phyloP scores from a whole-genome alignment of 208 protist genomes.

The Naegleria gruberi region DNA sequence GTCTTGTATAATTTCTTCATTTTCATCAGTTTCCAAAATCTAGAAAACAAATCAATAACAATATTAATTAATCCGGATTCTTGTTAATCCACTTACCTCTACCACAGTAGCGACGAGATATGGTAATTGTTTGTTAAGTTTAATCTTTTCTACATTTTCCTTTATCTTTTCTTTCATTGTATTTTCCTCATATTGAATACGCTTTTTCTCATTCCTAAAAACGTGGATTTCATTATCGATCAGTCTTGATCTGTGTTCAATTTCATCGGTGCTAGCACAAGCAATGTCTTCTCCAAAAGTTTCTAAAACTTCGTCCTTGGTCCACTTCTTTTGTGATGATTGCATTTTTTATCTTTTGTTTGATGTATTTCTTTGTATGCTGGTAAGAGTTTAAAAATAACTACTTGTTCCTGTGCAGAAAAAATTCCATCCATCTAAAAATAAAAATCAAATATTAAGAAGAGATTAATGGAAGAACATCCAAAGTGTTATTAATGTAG shows the following conservation, averaged over 20 bases:
- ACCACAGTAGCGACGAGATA: slow-evolving; percentile 85
- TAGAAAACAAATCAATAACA: slow-evolving; percentile 18
- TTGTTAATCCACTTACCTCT: slow-evolving; percentile 49
- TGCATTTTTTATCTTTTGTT: neutral
- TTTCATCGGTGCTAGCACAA: slow-evolving; percentile 49
- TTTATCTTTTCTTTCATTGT: slow-evolving; percentile 59
- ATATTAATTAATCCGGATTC: neutral
- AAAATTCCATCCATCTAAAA: too few species aligned
- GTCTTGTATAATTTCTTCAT: slow-evolving; percentile 49
- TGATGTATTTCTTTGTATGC: too few species aligned
- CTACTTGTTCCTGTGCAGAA: too few species aligned
- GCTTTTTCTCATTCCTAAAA: slow-evolving; percentile 46
- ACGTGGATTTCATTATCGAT: slow-evolving; percentile 63
- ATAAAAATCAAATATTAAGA: too few species aligned
- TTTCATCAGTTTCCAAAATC: slow-evolving; percentile 34
- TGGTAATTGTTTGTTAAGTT: slow-evolving; percentile 81
- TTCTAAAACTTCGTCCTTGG: slow-evolving; percentile 34
- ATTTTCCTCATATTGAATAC: slow-evolving; percentile 65
- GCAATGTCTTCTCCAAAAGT: slow-evolving; percentile 49
- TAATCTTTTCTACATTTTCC: slow-evolving; percentile 83
- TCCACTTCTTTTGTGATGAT: slow-evolving; percentile 27
- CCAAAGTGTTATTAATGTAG: too few species aligned
- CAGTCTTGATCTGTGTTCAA: slow-evolving; percentile 46
- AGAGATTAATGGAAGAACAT: too few species aligned
- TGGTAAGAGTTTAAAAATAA: too few species aligned